Conservation (phyloP, 2,329 filamentous ascomycete species). For the Zalaria sp. region DNA sequence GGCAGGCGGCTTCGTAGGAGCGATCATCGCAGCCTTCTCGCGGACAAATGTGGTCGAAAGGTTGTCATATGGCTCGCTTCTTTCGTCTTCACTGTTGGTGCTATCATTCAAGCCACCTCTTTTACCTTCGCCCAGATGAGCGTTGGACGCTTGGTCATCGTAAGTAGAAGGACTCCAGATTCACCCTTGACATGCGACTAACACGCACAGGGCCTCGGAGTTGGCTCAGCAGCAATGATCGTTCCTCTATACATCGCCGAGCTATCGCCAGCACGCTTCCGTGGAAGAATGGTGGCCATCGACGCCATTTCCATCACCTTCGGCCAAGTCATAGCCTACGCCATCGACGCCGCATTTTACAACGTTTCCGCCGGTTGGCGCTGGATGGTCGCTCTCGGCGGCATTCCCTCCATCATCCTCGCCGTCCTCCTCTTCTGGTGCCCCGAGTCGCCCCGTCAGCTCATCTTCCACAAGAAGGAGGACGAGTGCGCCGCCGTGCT, state of each 20-base stretch:
- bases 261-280: conserved; percentile 46
- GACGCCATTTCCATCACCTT: conserved; percentile 21
- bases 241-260: conserved; percentile 13
- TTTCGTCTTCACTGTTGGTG: conserved; percentile 53
- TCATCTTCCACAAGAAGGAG: conserved; percentile 22
- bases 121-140: conserved; percentile 49
- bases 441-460: conserved; percentile 23
- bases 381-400: conserved; percentile 22
- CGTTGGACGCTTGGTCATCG: conserved; percentile 48
- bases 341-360: conserved; percentile 19
- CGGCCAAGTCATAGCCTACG: conserved; percentile 20
- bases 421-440: conserved; percentile 18
- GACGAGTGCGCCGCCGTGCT: conserved; percentile 23
- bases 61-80: conserved; percentile 48
- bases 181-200: too few species aligned
- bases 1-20: conserved; percentile 6
- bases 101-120: conserved; percentile 47
- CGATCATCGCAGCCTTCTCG: conserved; percentile 3
- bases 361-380: conserved; percentile 18
- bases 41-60: conserved; percentile 35
- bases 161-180: too few species aligned
- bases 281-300: conserved; percentile 24
- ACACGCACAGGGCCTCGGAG: conserved; percentile 39
- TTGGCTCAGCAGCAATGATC: conserved; percentile 58
- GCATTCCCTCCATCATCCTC: conserved; percentile 20